Base-by-base conservation (phyloP, 1,284 basidiomycete genomes). In the Trichosporon asahii region DNA sequence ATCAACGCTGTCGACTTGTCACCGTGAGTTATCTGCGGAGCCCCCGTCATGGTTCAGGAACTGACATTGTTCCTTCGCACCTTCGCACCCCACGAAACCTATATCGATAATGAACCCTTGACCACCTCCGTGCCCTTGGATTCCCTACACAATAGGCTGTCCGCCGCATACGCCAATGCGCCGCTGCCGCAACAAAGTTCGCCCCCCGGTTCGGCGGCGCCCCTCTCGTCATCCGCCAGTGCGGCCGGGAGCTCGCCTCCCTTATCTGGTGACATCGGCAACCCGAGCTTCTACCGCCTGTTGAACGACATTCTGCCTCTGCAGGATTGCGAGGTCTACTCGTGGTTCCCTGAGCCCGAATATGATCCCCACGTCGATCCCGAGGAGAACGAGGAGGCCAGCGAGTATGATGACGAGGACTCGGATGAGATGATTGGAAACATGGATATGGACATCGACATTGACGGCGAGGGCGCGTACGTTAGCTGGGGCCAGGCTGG, bases 321-420 rank as follows among this genome's bases (percentile, higher is more conserved):
- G 37, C 85, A 89, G 53, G 94, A 98, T 73, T 98, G 94, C 85
- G 95, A 98, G 80, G 95, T 98, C 68, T 99, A 91, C 84, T 93
- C 93, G 2, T 99, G 95, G 85, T 89, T 90, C 61, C 97, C 96
- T 63, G 95, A 97, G 83, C 90, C 93, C 73, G 94, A 97, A 77
- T 91, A 92, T 55, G 97, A 99, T 85, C 96, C 96, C 0, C 95
- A 99, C 76, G 92, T 92, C 64, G 89, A 88, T 76, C 90, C 91
- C 81, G 89, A 90, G 76, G 89, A 88, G 61, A 92, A 92, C 76
- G 90, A 92, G 66, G 81, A 82, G 53, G 70, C 68, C 9, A 72
- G 66, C 72, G 74, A 75, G 66, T 72, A 67, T 44, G 74, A 73
- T 5, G 65, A 88, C 18, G 77, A 78, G 6, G 75, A 78, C 68